A percentile compares a stretch with the other conserved stretches of the same genome.
These are phyloP conservation scores for Fraxinus anomala DNA, from an alignment of 257 asterid genomes.

Conservation along the genomic window DNA sequence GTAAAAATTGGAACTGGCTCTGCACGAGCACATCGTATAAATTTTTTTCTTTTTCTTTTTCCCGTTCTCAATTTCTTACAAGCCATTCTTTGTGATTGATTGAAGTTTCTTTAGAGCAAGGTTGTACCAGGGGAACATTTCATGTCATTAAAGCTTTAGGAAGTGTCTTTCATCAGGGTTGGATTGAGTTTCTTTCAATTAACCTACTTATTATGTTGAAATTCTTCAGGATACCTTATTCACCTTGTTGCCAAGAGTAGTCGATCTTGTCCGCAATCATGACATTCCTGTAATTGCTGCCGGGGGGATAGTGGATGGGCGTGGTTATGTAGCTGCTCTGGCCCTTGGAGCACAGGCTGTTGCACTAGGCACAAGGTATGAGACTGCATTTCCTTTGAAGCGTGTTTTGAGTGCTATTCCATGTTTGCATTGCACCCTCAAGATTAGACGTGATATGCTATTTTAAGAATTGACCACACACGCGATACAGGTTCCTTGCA, in stretches of 20 bases:
- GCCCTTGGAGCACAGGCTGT: conserved; percentile 92
- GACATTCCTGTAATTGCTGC: conserved; percentile 73
- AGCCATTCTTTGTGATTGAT: background rate
- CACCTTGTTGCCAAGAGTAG: conserved; percentile 74
- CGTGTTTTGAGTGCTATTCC: background rate
- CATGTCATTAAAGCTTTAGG: conserved; percentile 10
- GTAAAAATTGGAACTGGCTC: too few relatives aligned
- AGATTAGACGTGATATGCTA: background rate
- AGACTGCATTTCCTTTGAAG: background rate
- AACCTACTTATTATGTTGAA: background rate
- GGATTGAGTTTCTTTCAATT: conserved; percentile 9
- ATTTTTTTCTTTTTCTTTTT: background rate
- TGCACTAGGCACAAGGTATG: conserved; percentile 81
- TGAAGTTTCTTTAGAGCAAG: background rate
- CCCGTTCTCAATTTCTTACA: background rate
- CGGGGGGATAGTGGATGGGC: conserved; percentile 89
- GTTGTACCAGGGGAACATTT: background rate
- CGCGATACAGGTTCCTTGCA: conserved; percentile 58
- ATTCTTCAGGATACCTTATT: conserved; percentile 60
- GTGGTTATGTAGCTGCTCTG: conserved; percentile 89
- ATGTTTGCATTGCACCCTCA: background rate
- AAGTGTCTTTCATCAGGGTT: background rate
- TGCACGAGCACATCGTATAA: too few relatives aligned
- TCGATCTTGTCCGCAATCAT: conserved; percentile 54
- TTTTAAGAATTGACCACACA: background rate